These are phyloP conservation scores for Penicillium steckii DNA, from an alignment of 495 filamentous ascomycete genomes.

Conservation along the genomic window DNA sequence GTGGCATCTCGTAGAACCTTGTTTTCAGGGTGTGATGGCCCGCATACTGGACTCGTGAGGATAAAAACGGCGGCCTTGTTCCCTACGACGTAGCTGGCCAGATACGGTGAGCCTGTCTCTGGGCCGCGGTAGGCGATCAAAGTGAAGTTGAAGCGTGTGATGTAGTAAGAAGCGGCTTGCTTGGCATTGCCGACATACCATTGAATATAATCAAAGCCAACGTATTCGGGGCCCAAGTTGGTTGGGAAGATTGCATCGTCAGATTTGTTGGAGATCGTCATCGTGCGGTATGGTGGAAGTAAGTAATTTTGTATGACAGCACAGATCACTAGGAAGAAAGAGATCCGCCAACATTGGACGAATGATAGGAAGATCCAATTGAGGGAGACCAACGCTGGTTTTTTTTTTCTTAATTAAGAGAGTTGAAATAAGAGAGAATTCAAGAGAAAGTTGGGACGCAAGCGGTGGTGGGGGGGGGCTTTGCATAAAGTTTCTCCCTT, in stretches of 20 bases:
- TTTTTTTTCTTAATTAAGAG: background rate
- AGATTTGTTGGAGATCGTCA: conserved; percentile 9
- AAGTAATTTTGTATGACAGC: background rate
- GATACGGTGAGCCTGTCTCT: conserved; percentile 69
- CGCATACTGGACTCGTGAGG: conserved; percentile 68
- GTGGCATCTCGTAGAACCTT: conserved; percentile 6
- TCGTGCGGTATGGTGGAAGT: background rate
- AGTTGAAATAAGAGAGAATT: background rate
- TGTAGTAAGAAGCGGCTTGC: conserved; percentile 77
- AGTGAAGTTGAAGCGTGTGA: conserved; percentile 69
- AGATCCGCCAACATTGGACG: background rate
- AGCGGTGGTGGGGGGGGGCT: background rate
- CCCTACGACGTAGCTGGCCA: conserved; percentile 70
- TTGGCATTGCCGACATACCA: conserved; percentile 91
- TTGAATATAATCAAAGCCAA: conserved; percentile 75
- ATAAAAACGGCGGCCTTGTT: conserved; percentile 71
- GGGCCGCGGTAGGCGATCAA: conserved; percentile 73
- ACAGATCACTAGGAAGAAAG: background rate
- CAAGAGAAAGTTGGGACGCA: background rate
- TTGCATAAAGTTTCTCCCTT: conserved; percentile 9
- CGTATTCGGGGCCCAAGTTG: conserved; percentile 44
- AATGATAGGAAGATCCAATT: background rate
- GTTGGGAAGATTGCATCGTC: conserved; percentile 22
- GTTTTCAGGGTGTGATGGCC: conserved; percentile 31
- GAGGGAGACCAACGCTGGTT: no score